Evolutionary conservation across 768 basidiomycete genomes (phyloP).

Genomic region (Cystofilobasidium bisporidii): DNA sequence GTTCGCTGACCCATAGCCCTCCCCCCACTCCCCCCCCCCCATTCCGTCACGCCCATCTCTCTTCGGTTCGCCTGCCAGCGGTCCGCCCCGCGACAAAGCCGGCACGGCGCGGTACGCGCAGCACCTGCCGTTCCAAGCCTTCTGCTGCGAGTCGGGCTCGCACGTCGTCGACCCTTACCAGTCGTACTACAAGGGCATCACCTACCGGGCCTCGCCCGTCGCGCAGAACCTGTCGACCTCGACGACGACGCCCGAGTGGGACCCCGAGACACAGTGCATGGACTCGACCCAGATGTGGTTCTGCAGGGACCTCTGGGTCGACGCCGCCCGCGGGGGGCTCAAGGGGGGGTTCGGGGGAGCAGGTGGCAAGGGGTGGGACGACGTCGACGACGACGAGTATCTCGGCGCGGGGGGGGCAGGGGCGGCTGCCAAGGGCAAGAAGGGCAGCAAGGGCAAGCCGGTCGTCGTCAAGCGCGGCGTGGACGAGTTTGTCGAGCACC

Average conservation of each 20-base stretch:
- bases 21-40: too few relatives aligned
- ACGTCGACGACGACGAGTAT: not conserved
- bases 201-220: conserved; percentile 70
- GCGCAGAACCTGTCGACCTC: conserved; percentile 64
- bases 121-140: conserved; percentile 95
- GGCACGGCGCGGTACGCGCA: conserved; percentile 75
- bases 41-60: too few relatives aligned
- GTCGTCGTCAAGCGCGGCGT: conserved; percentile 17
- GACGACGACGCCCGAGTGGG: conserved; percentile 44
- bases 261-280: conserved; percentile 75
- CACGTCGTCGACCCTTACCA: conserved; percentile 93
- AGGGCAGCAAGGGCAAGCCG: conserved; percentile 30
- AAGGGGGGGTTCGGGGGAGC: conserved; percentile 32
- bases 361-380: not conserved
- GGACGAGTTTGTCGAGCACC: conserved; percentile 22
- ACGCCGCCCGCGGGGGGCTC: conserved; percentile 62
- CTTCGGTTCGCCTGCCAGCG: too few relatives aligned
- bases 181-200: conserved; percentile 84
- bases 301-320: conserved; percentile 93
- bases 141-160: conserved; percentile 96
- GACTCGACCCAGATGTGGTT: conserved; percentile 98
- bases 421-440: conserved; percentile 5
- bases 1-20: not conserved
- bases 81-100: conserved; percentile 77
- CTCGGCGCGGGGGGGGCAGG: conserved; percentile 1